Percentiles rank a stretch among this genome's conserved stretches.
Conservation (phyloP, 2,329 filamentous ascomycete genomes). For the Alternaria longipes region DNA sequence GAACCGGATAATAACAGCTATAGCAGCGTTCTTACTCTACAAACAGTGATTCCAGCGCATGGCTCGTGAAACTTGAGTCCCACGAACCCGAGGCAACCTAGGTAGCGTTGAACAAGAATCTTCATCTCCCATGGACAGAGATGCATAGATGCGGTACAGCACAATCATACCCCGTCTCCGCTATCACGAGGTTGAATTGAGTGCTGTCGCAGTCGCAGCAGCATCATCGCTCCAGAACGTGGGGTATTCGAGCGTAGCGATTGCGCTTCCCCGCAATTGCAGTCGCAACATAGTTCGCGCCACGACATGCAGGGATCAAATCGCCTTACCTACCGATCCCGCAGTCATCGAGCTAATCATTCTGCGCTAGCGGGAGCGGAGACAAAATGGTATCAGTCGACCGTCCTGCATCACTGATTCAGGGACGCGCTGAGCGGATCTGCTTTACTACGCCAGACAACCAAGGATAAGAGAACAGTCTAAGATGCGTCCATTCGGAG, state of each 20-base stretch:
- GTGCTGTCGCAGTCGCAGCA: background rate
- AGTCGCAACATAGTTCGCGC: background rate
- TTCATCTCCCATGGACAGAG: background rate
- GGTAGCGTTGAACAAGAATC: background rate
- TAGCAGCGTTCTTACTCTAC: background rate
- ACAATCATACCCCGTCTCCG: background rate
- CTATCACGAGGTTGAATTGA: background rate
- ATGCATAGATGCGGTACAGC: background rate
- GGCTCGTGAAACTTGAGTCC: background rate
- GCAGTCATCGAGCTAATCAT: background rate
- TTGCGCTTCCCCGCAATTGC: background rate
- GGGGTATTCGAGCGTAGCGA: background rate
- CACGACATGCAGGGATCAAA: background rate
- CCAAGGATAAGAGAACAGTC: background rate
- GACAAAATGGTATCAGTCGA: background rate
- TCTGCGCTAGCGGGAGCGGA: background rate
- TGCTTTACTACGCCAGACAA: background rate
- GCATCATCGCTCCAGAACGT: background rate
- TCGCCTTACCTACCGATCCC: background rate
- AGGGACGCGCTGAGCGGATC: background rate
- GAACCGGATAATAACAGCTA: background rate
- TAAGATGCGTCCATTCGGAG: background rate
- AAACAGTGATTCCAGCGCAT: background rate
- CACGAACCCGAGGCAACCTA: background rate
- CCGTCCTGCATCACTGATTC: background rate